phyloP scores from a whole-genome alignment of 1,284 basidiomycete species.

The Puccinia horiana region DNA sequence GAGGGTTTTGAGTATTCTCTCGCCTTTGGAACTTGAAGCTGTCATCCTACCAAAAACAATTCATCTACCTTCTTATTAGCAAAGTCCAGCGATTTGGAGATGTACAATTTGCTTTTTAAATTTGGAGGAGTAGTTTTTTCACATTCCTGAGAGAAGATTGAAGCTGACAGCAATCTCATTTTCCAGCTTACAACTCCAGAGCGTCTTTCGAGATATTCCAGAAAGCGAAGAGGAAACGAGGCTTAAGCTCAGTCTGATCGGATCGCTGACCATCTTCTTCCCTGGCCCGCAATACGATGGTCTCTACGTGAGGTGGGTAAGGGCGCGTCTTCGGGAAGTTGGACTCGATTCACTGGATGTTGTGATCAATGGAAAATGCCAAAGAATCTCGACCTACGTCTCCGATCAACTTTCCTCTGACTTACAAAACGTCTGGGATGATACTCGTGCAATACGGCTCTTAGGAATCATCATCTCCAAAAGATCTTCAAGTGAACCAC shows the following conservation, averaged over 20 bases:
- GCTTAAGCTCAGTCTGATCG: constrained; percentile 28
- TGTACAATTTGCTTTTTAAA: neutral
- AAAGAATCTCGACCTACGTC: constrained; percentile 17
- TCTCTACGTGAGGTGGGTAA: constrained; percentile 15
- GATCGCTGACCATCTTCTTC: constrained; percentile 20
- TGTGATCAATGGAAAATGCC: constrained; percentile 20
- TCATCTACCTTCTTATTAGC: no score
- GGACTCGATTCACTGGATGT: constrained; percentile 33
- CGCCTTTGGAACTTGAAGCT: no score
- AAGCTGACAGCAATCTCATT: neutral
- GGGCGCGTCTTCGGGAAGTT: constrained; percentile 17
- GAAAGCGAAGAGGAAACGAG: constrained; percentile 20
- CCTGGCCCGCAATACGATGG: constrained; percentile 26
- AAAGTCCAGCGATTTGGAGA: no score
- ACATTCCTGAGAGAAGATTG: neutral
- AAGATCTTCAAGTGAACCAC: constrained; percentile 13
- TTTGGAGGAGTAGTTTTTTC: no score
- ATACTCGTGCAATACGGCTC: constrained; percentile 34
- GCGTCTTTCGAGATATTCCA: constrained; percentile 8
- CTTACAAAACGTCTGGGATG: constrained; percentile 17
- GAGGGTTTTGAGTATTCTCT: neutral
- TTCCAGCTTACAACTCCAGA: constrained; percentile 21
- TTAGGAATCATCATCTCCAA: constrained; percentile 46
- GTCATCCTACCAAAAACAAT: no score
- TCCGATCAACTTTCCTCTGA: neutral